phyloP scores from a whole-genome alignment of 116 monocot species.

The Posidonia oceanica region DNA sequence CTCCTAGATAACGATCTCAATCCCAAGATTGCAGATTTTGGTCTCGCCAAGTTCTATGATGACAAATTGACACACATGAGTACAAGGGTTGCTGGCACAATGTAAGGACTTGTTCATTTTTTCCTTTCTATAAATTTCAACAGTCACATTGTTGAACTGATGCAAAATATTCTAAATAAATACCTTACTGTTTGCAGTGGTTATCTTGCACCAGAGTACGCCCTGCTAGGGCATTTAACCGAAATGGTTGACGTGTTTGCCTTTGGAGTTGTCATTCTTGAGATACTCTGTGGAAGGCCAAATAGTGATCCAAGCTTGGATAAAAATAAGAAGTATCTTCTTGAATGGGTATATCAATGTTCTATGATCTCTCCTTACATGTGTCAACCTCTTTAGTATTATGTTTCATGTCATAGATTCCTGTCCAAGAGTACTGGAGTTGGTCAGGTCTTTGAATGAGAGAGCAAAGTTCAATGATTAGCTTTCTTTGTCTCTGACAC shows the following conservation, averaged over 20 bases:
- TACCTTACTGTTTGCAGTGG: not conserved
- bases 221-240: not conserved
- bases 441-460: too few species aligned
- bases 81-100: not conserved
- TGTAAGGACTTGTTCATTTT: too few species aligned
- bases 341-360: not conserved
- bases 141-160: too few species aligned
- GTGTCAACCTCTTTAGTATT: too few species aligned
- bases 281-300: not conserved
- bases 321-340: not conserved
- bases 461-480: too few species aligned
- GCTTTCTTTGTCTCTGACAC: too few species aligned
- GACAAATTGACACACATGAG: not conserved
- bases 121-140: too few species aligned
- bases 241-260: not conserved
- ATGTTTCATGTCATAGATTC: too few species aligned
- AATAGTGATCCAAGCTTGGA: not conserved
- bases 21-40: conserved; percentile 1
- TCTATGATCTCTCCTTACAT: too few species aligned
- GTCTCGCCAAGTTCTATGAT: not conserved
- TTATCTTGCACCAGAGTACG: not conserved
- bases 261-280: not conserved
- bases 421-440: too few species aligned
- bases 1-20: not conserved
- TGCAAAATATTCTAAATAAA: too few species aligned